phyloP scores from a whole-genome alignment of 139 green algal species.

The Dunaliella sp. region DNA sequence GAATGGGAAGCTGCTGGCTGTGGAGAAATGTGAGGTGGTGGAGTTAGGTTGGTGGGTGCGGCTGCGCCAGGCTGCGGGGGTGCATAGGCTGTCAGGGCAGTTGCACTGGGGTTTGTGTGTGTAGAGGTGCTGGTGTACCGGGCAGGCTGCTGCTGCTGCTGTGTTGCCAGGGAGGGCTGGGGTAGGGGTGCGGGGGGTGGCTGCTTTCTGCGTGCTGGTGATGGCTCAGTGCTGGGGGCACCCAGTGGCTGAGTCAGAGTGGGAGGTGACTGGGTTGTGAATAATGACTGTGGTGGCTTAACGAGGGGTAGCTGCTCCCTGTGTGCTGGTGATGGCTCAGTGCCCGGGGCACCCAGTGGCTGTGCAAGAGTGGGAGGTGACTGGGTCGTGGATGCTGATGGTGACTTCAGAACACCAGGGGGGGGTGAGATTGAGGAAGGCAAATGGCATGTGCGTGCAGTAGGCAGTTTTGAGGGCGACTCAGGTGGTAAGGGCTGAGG shows the following conservation, averaged over 20 bases:
- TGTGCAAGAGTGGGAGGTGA: background rate
- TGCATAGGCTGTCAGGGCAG: background rate
- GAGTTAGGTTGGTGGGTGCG: background rate
- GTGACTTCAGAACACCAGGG: no score
- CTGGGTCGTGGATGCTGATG: background rate
- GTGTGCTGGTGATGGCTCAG: background rate
- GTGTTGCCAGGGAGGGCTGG: no score
- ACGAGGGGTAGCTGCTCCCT: background rate
- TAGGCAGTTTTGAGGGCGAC: no score
- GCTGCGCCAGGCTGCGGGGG: no score
- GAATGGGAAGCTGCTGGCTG: no score
- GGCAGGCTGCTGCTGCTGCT: no score
- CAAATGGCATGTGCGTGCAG: no score
- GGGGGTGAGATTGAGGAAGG: no score
- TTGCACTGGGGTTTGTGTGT: background rate
- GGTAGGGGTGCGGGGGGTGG: no score
- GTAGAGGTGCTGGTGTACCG: no score
- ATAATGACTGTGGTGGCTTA: background rate
- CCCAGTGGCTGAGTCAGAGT: background rate
- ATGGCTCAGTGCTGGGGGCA: background rate
- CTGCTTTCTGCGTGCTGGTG: constrained; percentile 1
- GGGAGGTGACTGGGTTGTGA: background rate
- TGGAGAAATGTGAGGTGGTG: no score
- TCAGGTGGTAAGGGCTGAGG: no score
- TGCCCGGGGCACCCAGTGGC: background rate